These are phyloP conservation scores for Claviceps sp. DNA, from an alignment of 2,329 filamentous ascomycete species.

Conservation along the genomic window DNA sequence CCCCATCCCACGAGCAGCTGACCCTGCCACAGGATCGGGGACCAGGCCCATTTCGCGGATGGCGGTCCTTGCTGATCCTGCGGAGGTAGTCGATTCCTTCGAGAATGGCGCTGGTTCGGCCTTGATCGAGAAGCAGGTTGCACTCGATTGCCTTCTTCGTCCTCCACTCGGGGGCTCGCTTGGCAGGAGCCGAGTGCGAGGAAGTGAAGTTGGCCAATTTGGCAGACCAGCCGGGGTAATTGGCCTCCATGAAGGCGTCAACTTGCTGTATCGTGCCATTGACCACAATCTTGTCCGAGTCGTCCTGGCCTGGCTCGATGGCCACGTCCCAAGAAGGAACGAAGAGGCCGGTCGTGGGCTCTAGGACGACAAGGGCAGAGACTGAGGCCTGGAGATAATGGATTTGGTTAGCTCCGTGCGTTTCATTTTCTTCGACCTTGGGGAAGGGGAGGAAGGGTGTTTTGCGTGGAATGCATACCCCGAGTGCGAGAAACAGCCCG, in stretches of 20 bases:
- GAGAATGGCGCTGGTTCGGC: too few species aligned
- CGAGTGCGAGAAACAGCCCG: too few species aligned
- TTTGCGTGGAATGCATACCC: too few species aligned
- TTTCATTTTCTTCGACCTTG: too few species aligned
- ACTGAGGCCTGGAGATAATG: too few species aligned
- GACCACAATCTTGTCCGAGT: too few species aligned
- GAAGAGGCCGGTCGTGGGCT: too few species aligned
- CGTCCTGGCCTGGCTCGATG: too few species aligned
- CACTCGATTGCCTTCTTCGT: not conserved
- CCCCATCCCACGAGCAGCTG: not conserved
- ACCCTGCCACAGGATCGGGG: not conserved
- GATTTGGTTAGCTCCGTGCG: too few species aligned
- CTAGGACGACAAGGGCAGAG: too few species aligned
- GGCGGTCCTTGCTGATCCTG: not conserved
- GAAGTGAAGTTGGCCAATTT: not conserved
- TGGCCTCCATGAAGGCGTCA: not conserved
- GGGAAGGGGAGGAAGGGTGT: too few species aligned
- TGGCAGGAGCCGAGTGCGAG: not conserved
- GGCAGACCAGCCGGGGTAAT: not conserved
- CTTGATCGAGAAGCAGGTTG: not conserved
- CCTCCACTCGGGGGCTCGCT: not conserved
- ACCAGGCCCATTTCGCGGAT: not conserved
- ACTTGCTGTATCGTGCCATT: not conserved
- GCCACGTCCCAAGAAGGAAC: too few species aligned
- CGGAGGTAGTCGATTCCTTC: not conserved